phyloP scores from a whole-genome alignment of 129 eudicot species.

The Flaveria ramosissima region DNA sequence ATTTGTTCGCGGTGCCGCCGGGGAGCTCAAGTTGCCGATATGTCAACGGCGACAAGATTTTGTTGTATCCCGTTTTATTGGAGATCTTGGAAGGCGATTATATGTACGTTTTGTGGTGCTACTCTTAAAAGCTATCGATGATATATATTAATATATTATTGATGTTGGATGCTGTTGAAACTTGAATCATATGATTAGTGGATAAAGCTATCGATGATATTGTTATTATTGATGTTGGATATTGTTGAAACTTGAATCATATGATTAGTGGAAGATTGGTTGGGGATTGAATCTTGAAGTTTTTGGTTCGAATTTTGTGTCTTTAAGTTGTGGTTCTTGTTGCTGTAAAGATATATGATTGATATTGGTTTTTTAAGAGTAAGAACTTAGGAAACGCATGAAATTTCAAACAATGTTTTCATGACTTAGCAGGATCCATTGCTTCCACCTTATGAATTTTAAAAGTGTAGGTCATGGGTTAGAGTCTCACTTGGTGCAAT shows the following conservation, averaged over 20 bases:
- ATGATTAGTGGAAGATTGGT: not conserved
- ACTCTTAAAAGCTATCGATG: conserved; percentile 60
- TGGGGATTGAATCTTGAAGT: not conserved
- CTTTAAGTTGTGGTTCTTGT: not conserved
- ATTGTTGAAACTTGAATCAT: too few species aligned
- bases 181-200: not conserved
- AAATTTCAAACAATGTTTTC: too few species aligned
- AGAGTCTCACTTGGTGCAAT: too few species aligned
- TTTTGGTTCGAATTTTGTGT: not conserved
- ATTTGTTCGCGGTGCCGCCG: conserved; percentile 76
- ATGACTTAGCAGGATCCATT: too few species aligned
- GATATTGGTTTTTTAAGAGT: not conserved
- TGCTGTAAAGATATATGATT: not conserved
- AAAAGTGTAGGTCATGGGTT: too few species aligned
- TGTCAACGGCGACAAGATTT: conserved; percentile 75
- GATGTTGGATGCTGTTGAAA: not conserved
- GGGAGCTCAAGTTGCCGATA: conserved; percentile 85
- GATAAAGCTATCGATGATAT: conserved; percentile 39
- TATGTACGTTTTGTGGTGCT: conserved; percentile 87
- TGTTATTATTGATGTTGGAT: too few species aligned
- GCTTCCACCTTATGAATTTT: too few species aligned
- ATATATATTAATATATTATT: not conserved
- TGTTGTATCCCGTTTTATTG: conserved; percentile 75
- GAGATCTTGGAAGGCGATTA: conserved; percentile 74
- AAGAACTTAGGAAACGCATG: too few species aligned